These are phyloP conservation scores for Balakata baccata DNA, from an alignment of 345 rosid genomes.

Conservation along the genomic window DNA sequence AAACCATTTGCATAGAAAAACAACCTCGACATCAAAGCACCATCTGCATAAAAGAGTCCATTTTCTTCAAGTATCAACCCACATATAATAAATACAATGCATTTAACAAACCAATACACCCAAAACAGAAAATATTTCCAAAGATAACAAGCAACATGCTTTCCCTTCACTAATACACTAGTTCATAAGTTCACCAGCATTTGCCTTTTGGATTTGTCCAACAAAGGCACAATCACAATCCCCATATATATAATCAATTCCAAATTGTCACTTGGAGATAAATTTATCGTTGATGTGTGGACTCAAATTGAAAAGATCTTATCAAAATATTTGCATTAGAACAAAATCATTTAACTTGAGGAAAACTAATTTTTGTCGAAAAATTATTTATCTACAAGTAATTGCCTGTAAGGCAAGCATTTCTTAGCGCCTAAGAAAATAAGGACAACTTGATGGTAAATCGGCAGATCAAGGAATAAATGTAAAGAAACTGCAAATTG, in stretches of 20 bases:
- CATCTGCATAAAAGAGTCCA: slow-evolving; percentile 51
- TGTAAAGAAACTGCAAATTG: too few species aligned
- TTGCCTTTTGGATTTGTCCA: not conserved
- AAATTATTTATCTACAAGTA: not conserved
- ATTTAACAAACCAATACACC: not conserved
- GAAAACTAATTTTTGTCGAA: not conserved
- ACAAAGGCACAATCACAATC: not conserved
- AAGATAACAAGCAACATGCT: not conserved
- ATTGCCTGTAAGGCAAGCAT: not conserved
- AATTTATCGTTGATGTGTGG: not conserved
- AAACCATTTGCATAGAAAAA: slow-evolving; percentile 81
- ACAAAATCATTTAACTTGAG: not conserved
- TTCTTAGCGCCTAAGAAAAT: not conserved
- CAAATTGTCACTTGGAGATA: not conserved
- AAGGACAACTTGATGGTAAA: not conserved
- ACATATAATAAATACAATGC: not conserved
- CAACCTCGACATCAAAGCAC: slow-evolving; percentile 97
- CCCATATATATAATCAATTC: not conserved
- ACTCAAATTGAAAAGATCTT: not conserved
- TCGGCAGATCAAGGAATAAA: too few species aligned
- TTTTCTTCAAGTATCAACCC: not conserved
- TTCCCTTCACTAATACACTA: too few species aligned
- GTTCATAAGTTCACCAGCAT: not conserved
- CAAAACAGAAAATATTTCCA: not conserved
- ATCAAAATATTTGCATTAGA: not conserved